Evolutionary conservation across 2,329 filamentous ascomycete species (phyloP).

Genomic region (Paracamarosporium sp.): DNA sequence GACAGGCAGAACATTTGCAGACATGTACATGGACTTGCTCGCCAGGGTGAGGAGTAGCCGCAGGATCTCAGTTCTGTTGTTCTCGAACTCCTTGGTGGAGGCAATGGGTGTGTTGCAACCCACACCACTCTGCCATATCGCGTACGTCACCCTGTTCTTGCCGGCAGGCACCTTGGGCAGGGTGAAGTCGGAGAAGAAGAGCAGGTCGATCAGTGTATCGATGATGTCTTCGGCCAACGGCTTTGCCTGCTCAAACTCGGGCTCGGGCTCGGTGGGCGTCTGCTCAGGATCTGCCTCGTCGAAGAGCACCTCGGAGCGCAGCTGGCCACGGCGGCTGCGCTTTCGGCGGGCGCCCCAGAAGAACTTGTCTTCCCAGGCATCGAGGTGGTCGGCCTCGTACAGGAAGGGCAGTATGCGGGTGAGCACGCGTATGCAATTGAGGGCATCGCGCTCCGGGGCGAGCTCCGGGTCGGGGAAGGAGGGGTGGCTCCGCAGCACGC

Average conservation of each 20-base stretch:
- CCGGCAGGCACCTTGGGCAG: slow-evolving; percentile 74
- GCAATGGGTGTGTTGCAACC: slow-evolving; percentile 90
- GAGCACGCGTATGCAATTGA: slow-evolving; percentile 93
- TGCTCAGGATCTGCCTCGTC: slow-evolving; percentile 72
- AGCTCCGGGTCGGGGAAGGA: slow-evolving; percentile 88
- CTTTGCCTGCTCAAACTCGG: slow-evolving; percentile 81
- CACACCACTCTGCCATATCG: slow-evolving; percentile 98
- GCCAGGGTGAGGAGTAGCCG: slow-evolving; percentile 84
- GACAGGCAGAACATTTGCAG: slow-evolving; percentile 77
- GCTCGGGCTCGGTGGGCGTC: slow-evolving; percentile 52
- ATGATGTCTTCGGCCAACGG: slow-evolving; percentile 92
- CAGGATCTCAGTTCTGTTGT: slow-evolving; percentile 88
- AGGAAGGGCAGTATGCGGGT: slow-evolving; percentile 89
- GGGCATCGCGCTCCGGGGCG: slow-evolving; percentile 82
- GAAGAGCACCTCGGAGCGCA: slow-evolving; percentile 76
- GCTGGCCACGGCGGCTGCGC: slow-evolving; percentile 51
- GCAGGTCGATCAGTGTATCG: slow-evolving; percentile 83
- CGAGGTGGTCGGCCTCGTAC: slow-evolving; percentile 85
- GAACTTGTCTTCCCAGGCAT: slow-evolving; percentile 88
- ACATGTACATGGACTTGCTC: slow-evolving; percentile 93
- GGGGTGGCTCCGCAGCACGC: slow-evolving; percentile 82
- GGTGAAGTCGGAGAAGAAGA: slow-evolving; percentile 92
- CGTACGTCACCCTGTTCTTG: slow-evolving; percentile 84
- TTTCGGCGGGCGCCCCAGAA: slow-evolving; percentile 84
- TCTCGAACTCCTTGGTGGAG: slow-evolving; percentile 91